Evolutionary conservation across 768 basidiomycete genomes (phyloP), one percentile per base, ranked within the genome.

Genomic region (Phanerochaete sordida): DNA sequence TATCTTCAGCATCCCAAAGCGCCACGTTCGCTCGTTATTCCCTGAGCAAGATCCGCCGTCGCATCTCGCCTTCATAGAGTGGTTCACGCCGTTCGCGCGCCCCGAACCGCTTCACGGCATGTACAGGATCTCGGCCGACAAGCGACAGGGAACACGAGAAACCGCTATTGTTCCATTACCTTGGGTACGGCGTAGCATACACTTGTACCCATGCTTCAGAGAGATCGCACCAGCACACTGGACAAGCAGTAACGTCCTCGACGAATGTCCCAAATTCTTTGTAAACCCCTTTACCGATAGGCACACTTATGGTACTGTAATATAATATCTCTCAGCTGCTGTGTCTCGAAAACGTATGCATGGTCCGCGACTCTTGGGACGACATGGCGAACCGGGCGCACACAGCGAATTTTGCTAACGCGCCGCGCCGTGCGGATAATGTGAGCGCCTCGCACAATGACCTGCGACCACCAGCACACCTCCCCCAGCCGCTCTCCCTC

Each of bases 61-160:
- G 0, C 65, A 70, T 55, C 60, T 75, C 1, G 73, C 68, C 0
- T 73, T 71, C 61, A 63, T 75, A 1, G 70, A 72, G 50, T 72
- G 70, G 70, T 74, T 71, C 46, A 63, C 66, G 0, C 56, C 64
- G 11, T 68, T 72, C 53, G 52, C 64, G 5, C 30, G 39, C 5
- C 65, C 45, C 44, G 65, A 72, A 19, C 56, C 33, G 1, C 55
- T 70, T 35, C 67, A 67, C 37, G 50, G 56, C 7, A 19, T 77
- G 50, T 74, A 69, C 60, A 69, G 68, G 49, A 52, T 75, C n/a
- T 8, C 43, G 3, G 21, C 31, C 3, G 19, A 30, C 9, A 37
- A 43, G n/a, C 3, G 43, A 3, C 16, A 50, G 16, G 55, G 55
- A 2, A 6, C 15, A 26, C 54, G 60, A 6, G 8, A 28, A 16